These are phyloP conservation scores for Pseudonectria buxi DNA, from an alignment of 2,329 filamentous ascomycete species.

Conservation along the genomic window DNA sequence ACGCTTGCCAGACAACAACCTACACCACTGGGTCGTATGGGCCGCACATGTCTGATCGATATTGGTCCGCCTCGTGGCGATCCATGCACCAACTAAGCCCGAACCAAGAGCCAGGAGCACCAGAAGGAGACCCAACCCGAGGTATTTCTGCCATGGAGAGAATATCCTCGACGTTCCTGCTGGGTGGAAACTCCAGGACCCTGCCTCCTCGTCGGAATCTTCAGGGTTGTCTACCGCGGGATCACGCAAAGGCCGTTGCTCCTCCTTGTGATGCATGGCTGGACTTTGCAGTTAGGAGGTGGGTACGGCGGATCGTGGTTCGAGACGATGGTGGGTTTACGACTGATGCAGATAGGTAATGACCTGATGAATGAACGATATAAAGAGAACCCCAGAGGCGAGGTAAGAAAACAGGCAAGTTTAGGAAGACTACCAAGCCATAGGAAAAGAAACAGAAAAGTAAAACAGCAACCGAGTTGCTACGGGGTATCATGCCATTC, in stretches of 20 bases:
- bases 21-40: constrained; percentile 33
- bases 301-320: too few species aligned
- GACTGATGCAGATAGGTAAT: not conserved
- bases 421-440: too few species aligned
- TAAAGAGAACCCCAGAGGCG: too few species aligned
- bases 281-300: too few species aligned
- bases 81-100: constrained; percentile 12
- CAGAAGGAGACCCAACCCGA: constrained; percentile 6
- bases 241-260: constrained; percentile 14
- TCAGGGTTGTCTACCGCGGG: constrained; percentile 5
- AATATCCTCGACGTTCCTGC: constrained; percentile 4
- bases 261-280: constrained; percentile 17
- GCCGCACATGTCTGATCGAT: constrained; percentile 17
- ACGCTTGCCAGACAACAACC: constrained; percentile 7
- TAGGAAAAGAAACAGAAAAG: too few species aligned
- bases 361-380: too few species aligned
- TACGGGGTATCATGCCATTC: too few species aligned
- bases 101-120: constrained; percentile 10
- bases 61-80: constrained; percentile 14
- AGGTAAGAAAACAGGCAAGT: too few species aligned
- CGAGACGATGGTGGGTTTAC: not conserved
- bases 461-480: too few species aligned
- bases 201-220: constrained; percentile 14
- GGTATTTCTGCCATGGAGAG: constrained; percentile 7
- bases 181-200: constrained; percentile 11